phyloP scores from a whole-genome alignment of 2,329 filamentous ascomycete species.

The Phaeoacremonium minimum region DNA sequence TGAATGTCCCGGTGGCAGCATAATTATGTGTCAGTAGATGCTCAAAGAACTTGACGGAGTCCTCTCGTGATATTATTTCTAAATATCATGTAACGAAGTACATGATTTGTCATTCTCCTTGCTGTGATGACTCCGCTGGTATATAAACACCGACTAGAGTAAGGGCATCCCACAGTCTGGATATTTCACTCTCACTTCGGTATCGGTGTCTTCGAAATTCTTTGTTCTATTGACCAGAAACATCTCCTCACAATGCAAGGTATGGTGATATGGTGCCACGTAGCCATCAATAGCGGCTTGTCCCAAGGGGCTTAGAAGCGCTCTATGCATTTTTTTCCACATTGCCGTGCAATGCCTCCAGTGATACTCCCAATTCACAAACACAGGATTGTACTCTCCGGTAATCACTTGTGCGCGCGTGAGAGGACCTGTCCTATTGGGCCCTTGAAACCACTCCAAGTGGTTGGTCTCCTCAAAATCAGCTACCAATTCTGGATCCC shows the following conservation, averaged over 20 bases:
- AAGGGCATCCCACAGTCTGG: conserved; percentile 6
- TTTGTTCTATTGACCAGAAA: conserved; percentile 8
- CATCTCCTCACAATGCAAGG: conserved; percentile 12
- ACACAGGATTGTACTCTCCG: conserved; percentile 8
- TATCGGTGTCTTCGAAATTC: conserved; percentile 7
- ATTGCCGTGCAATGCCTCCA: conserved; percentile 13
- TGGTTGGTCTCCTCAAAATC: conserved; percentile 1
- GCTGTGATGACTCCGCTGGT: no score
- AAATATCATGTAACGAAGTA: no score
- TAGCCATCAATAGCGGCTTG: conserved; percentile 12
- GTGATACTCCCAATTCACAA: conserved; percentile 14
- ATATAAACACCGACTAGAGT: no score
- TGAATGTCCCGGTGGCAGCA: no score
- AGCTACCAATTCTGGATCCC: conserved; percentile 1
- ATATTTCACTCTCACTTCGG: conserved; percentile 10
- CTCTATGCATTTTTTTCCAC: conserved; percentile 16
- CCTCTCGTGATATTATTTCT: no score
- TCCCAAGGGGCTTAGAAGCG: conserved; percentile 4
- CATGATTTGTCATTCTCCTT: no score
- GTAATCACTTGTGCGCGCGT: conserved; percentile 6
- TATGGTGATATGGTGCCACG: conserved; percentile 13
- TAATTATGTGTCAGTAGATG: no score
- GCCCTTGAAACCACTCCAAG: conserved; percentile 9
- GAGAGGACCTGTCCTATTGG: conserved; percentile 7
- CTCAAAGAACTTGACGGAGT: no score